Evolutionary conservation across 2,329 filamentous ascomycete species (phyloP).

Genomic region (Botrytis galanthina): DNA sequence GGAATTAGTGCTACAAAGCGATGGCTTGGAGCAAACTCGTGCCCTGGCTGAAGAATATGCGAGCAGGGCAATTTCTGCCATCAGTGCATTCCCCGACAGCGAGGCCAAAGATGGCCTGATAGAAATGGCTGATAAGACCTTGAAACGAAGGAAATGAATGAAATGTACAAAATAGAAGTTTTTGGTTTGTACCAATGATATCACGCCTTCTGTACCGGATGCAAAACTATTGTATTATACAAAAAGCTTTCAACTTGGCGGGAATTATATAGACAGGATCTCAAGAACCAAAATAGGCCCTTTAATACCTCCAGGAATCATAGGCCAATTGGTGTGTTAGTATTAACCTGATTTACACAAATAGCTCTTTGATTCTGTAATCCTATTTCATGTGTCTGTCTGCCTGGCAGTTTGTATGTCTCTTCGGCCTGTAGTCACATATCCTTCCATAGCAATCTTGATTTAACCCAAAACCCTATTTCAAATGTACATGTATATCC

Average conservation of each 20-base stretch:
- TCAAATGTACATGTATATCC: not conserved
- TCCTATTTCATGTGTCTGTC: not conserved
- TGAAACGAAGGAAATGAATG: conserved; percentile 78
- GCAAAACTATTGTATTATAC: conserved; percentile 14
- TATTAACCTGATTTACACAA: not conserved
- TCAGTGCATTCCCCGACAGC: conserved; percentile 82
- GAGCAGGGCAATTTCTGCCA: conserved; percentile 81
- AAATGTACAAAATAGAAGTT: conserved; percentile 11
- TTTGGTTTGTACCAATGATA: conserved; percentile 24
- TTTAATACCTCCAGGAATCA: conserved; percentile 1
- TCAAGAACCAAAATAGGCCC: not conserved
- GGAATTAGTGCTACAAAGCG: conserved; percentile 75
- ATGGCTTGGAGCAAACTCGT: conserved; percentile 89
- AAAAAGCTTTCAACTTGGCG: conserved; percentile 16
- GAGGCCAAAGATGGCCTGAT: conserved; percentile 89
- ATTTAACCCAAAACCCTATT: not conserved
- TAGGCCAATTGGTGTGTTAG: too few relatives aligned
- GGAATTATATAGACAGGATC: conserved; percentile 6
- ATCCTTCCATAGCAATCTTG: not conserved
- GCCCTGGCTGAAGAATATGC: conserved; percentile 88
- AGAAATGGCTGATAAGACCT: conserved; percentile 91
- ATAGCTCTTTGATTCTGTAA: too few relatives aligned
- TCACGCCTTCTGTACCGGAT: conserved; percentile 1
- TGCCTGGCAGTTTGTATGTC: not conserved
- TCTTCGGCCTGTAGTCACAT: not conserved